Conservation (phyloP, 805 yeast species). For the Candida koratica region DNA sequence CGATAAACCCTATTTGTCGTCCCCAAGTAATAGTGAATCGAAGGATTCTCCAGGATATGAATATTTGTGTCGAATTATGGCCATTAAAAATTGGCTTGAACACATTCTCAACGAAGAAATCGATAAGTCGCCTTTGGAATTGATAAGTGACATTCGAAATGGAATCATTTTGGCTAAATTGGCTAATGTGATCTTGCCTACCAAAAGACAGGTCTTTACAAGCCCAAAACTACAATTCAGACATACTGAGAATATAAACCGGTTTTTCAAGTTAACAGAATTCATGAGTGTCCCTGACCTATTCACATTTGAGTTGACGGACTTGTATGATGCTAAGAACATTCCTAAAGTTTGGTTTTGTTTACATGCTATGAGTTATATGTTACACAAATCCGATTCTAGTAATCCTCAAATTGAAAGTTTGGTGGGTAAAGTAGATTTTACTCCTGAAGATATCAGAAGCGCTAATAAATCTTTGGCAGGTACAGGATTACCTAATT, state of each 20-base stretch:
- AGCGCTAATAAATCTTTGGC: constrained; percentile 65
- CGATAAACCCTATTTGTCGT: constrained; percentile 21
- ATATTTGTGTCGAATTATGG: constrained; percentile 74
- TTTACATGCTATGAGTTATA: constrained; percentile 79
- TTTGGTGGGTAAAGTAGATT: constrained; percentile 58
- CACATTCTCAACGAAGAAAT: constrained; percentile 53
- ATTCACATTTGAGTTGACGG: constrained; percentile 88
- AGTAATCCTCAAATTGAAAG: constrained; percentile 59
- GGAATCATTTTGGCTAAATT: constrained; percentile 84
- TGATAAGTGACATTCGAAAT: constrained; percentile 67
- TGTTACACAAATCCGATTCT: constrained; percentile 53
- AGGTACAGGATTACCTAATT: constrained; percentile 74
- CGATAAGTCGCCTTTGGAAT: constrained; percentile 50
- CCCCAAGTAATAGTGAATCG: constrained; percentile 28
- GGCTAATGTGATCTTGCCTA: constrained; percentile 68
- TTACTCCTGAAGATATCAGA: constrained; percentile 64
- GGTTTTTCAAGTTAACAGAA: constrained; percentile 68
- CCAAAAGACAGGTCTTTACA: constrained; percentile 51
- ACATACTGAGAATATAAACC: constrained; percentile 89
- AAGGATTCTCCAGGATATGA: constrained; percentile 53
- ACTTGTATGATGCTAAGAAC: constrained; percentile 85
- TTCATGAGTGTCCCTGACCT: constrained; percentile 77
- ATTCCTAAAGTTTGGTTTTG: constrained; percentile 93
- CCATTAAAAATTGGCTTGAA: constrained; percentile 81
- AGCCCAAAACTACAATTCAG: constrained; percentile 65